Percentiles rank a stretch among this genome's conserved stretches.
Conservation (phyloP, 495 filamentous ascomycete species). For the Lineolata rhizophorae region DNA sequence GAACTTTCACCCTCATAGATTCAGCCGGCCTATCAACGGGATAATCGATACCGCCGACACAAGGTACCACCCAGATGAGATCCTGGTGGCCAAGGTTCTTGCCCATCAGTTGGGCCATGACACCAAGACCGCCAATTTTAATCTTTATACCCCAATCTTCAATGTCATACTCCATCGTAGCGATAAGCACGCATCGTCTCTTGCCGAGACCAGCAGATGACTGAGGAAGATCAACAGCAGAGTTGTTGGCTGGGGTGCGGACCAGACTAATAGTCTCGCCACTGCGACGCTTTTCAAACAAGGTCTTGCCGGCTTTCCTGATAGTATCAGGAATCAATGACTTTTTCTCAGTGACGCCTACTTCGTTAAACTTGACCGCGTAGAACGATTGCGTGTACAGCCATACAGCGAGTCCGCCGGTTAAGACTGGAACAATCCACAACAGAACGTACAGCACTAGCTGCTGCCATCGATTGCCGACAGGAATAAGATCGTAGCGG, state of each 20-base stretch:
- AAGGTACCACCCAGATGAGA: constrained; percentile 58
- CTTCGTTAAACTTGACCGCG: constrained; percentile 47
- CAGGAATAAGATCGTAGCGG: constrained; percentile 28
- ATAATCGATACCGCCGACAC: constrained; percentile 45
- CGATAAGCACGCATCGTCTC: constrained; percentile 36
- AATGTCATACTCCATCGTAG: constrained; percentile 56
- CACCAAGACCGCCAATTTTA: constrained; percentile 52
- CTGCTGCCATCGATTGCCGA: constrained; percentile 33
- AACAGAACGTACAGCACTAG: constrained; percentile 35
- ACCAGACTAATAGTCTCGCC: too few relatives aligned
- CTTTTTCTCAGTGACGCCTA: constrained; percentile 33
- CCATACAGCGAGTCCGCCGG: constrained; percentile 28
- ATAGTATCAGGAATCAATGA: constrained; percentile 20
- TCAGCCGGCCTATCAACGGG: constrained; percentile 36
- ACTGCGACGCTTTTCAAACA: constrained; percentile 15
- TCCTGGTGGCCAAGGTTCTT: constrained; percentile 45
- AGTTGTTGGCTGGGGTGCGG: too few relatives aligned
- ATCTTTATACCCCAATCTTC: constrained; percentile 52
- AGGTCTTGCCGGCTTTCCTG: too few relatives aligned
- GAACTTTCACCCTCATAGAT: constrained; percentile 41
- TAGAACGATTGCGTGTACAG: constrained; percentile 46
- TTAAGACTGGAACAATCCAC: constrained; percentile 29
- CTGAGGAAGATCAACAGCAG: too few relatives aligned
- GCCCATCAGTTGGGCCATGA: constrained; percentile 46
- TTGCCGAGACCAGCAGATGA: constrained; percentile 22